Evolutionary conservation across 1,139 yeast genomes (phyloP), one percentile per base, ranked within the genome.

Genomic region (Kodamaea alishanica): DNA sequence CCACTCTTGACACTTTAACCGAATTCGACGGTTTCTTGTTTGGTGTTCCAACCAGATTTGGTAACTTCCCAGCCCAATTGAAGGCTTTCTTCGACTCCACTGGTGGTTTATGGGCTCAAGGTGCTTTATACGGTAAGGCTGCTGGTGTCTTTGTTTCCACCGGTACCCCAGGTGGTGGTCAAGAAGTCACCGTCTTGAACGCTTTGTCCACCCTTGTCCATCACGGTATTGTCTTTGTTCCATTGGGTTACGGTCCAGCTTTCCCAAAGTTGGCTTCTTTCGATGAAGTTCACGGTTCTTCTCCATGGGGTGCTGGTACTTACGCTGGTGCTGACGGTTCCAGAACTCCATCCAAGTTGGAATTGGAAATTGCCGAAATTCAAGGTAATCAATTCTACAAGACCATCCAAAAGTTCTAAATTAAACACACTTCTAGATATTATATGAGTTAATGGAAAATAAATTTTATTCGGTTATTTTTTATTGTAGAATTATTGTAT

Each of bases 271-370:
- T 63, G 42, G 45, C 64, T 41, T 52, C 52, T 49, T 42, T 63
- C 42, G 59, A 57, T 2, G 69, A 65, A 52, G 52, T 58, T 37
- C 71, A 63, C 48, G 73, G 73, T 41, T 62, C 67, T 26, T 63
- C 70, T 36, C 67, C 72, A 33, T 66, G 68, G 65, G 73, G 72
- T 46, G 69, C 72, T 29, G 73, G 73, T 41, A 51, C 67, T 36
- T 60, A 55, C 44, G 70, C 73, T 28, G 66, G 63, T 33, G 49
- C 55, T 11, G 69, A 62, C 43, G 72, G 73, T 30, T 57, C 67
- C 30, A 63, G 72, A 59, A 46, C 52, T 40, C 67, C 67, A 24
- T 46, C 60, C 42, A 52, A 54, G 26, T 52, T 62, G 45, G 73
- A 67, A 49, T 56, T 61, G 52, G 60, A 58, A 38, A 50, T 67